A percentile compares a stretch with the other conserved stretches of the same genome.
These are phyloP conservation scores for Teunomyces atbi DNA, from an alignment of 805 yeast species.

Conservation along the genomic window DNA sequence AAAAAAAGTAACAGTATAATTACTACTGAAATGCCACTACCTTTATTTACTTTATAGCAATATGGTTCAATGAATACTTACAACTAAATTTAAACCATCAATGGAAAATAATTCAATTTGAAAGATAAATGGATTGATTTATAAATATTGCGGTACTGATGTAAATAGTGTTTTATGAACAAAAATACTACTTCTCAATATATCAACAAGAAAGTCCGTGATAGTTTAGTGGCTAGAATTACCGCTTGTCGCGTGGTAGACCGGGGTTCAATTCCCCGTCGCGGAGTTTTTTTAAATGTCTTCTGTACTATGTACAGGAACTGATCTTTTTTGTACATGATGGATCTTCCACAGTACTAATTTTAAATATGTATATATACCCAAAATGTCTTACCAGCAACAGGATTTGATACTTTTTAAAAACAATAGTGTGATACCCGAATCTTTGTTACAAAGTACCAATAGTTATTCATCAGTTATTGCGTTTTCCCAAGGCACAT, in stretches of 20 bases:
- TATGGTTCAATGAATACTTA: too few relatives aligned
- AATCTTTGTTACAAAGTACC: constrained; percentile 15
- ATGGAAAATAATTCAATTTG: too few relatives aligned
- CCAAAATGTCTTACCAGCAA: constrained; percentile 12
- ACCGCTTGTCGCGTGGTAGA: constrained; percentile 21
- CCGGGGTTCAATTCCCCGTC: constrained; percentile 22
- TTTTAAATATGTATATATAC: neutral
- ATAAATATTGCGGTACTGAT: neutral
- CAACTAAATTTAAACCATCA: too few relatives aligned
- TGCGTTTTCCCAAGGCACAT: constrained; percentile 47
- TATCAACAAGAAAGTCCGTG: constrained; percentile 7
- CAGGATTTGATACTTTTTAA: constrained; percentile 58
- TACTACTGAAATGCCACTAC: neutral
- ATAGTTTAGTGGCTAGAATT: constrained; percentile 20
- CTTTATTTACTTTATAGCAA: neutral
- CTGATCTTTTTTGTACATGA: neutral
- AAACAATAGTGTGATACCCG: constrained; percentile 47
- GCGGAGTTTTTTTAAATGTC: constrained; percentile 11
- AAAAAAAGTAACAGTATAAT: neutral
- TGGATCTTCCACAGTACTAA: neutral
- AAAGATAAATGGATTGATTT: neutral
- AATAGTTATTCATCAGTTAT: constrained; percentile 24
- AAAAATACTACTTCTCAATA: too few relatives aligned
- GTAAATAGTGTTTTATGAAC: neutral
- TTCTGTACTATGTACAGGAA: neutral